These are phyloP conservation scores for Misopates orontium DNA, from an alignment of 257 asterid genomes.

Conservation along the genomic window DNA sequence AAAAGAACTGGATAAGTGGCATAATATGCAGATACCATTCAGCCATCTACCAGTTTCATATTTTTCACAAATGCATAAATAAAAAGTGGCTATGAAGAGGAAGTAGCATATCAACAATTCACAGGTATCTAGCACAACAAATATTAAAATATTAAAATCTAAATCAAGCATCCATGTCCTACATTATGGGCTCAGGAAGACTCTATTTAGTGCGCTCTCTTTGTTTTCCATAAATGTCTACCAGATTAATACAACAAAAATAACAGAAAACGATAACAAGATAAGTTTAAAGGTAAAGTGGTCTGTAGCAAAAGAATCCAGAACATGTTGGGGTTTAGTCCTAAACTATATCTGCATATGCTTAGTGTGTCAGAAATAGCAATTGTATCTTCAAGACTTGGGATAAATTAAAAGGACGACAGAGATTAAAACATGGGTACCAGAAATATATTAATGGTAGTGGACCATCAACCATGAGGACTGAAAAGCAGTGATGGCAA, in stretches of 20 bases:
- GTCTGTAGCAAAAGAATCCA: slow-evolving; percentile 3
- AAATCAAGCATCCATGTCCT: slow-evolving; percentile 11
- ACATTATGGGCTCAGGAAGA: not conserved
- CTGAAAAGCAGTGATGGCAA: not conserved
- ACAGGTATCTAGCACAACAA: slow-evolving; percentile 14
- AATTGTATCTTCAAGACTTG: slow-evolving; percentile 3
- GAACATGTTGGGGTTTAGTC: slow-evolving; percentile 10
- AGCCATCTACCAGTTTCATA: slow-evolving; percentile 12
- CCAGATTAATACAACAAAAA: slow-evolving; percentile 17
- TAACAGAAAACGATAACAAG: not conserved
- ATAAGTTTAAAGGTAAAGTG: too few species aligned
- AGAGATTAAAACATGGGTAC: not conserved
- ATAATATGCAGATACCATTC: slow-evolving; percentile 23
- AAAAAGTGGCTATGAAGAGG: slow-evolving; percentile 12
- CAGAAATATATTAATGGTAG: not conserved
- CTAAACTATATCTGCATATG: not conserved
- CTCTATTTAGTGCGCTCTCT: slow-evolving; percentile 6
- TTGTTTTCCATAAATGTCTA: slow-evolving; percentile 2
- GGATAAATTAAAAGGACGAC: slow-evolving; percentile 6
- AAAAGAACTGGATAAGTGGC: slow-evolving; percentile 10
- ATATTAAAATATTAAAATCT: not conserved
- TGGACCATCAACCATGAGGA: slow-evolving; percentile 19
- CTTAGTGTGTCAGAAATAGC: slow-evolving; percentile 7
- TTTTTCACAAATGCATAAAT: not conserved
- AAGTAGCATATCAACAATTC: slow-evolving; percentile 2